Percentiles rank a stretch among this genome's conserved stretches.
phyloP scores from a whole-genome alignment of 2,329 filamentous ascomycete genomes.

The Escovopsis sp. region DNA sequence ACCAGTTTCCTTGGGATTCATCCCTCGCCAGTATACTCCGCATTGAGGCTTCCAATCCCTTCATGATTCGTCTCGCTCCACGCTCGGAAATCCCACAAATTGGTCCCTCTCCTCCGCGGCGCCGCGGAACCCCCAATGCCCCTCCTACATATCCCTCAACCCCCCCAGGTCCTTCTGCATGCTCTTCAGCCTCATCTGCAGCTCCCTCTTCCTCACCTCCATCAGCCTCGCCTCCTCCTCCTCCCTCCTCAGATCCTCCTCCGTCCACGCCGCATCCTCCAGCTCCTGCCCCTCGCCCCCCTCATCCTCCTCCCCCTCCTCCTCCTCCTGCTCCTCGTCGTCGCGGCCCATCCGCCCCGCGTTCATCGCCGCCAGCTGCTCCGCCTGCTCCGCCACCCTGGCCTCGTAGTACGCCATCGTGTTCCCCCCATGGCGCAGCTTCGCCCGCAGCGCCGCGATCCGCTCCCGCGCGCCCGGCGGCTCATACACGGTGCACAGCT shows the following conservation, averaged over 20 bases:
- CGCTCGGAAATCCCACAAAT: too few species aligned
- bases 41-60: too few species aligned
- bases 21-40: too few species aligned
- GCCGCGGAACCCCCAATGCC: too few species aligned
- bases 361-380: constrained; percentile 61
- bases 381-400: constrained; percentile 61
- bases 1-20: too few species aligned
- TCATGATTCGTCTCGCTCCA: too few species aligned
- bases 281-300: constrained; percentile 32
- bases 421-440: constrained; percentile 54
- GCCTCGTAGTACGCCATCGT: constrained; percentile 72
- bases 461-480: constrained; percentile 64
- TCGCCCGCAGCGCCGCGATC: constrained; percentile 56
- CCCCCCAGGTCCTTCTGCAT: constrained; percentile 44
- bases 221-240: constrained; percentile 50
- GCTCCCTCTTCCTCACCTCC: constrained; percentile 40
- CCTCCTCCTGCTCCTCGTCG: constrained; percentile 38
- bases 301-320: constrained; percentile 31
- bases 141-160: constrained; percentile 38
- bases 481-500: constrained; percentile 76
- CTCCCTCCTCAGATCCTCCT: constrained; percentile 53
- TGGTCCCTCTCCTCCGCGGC: too few species aligned
- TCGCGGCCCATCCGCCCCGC: constrained; percentile 42
- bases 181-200: constrained; percentile 35
- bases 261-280: constrained; percentile 38